Base-by-base conservation (phyloP, 108 stramenopile genomes). In the Discostella pseudostelligera region DNA sequence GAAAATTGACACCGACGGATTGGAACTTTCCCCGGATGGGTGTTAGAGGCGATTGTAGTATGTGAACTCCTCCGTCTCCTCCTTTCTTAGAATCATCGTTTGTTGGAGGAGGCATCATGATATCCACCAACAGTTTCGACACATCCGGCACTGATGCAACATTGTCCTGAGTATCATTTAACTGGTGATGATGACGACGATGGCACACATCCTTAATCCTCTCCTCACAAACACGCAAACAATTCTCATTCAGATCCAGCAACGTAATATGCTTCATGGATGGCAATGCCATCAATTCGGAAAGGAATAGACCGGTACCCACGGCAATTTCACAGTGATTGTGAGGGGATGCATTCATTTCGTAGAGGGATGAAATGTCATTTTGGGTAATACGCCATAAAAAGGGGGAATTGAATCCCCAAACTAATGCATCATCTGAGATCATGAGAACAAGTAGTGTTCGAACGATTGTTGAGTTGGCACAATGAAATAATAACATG, bases 401-500 rank as follows among this genome's bases (percentile, higher is more conserved):
- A 43, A 74, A 74, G 12, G 72, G 72, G 7, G 72, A 74, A 19
- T 74, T 74, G 59, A 74, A 74, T 29, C 67, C 72, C 72, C 72
- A 74, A 16, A 74, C 65, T 28, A 74, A 37, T 37, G 59, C 45
- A 51, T 74, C 72, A 42, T 74, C 70, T 71, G 3, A 16, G 14
- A 45, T n/a, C 8, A 14, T 22, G 45, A 17, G 3, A 2, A 51
- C 39, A 20, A 39, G 24, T 45, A 12, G 0, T 45, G 5, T 16
- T 28, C 16, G 53, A 29, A 22, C 0, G 20, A 39, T 28, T 22
- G 1, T 17, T 39, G 0, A 3, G 10, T 10, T 37, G 36, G n/a
- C 3, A 19, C 11, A 1, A 8, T 3, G 2, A 12, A 19, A 40
- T 56, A 2, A 10, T 46, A 36, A 14, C 13, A 4, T 2, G 22